A percentile compares a stretch with the other conserved stretches of the same genome.
phyloP scores from a whole-genome alignment of 164 flowering plant genomes.

The Sextonia rubra region DNA sequence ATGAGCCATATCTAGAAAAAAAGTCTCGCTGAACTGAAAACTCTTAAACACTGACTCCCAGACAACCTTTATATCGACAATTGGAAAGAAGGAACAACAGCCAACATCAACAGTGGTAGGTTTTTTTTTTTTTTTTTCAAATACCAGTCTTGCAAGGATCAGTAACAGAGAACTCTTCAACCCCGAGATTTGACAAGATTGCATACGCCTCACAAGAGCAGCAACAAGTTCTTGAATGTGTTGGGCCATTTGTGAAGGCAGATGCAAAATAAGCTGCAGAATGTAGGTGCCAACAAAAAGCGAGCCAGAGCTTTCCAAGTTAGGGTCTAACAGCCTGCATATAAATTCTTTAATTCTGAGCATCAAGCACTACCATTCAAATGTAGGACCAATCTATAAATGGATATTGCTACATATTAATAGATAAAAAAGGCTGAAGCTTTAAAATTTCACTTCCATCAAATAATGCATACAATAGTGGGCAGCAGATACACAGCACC shows the following conservation, averaged over 20 bases:
- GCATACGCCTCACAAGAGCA: slow-evolving; percentile 90
- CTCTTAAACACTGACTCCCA: no score
- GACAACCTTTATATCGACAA: no score
- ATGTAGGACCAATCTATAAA: not conserved
- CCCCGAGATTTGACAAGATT: slow-evolving; percentile 69
- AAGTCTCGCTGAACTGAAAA: no score
- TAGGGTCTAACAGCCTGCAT: slow-evolving; percentile 88
- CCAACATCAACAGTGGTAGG: no score
- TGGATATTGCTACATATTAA: not conserved
- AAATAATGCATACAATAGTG: no score
- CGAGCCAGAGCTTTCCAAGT: slow-evolving; percentile 86
- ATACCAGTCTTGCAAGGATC: slow-evolving; percentile 91
- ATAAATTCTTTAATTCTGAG: slow-evolving; percentile 7
- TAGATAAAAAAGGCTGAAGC: not conserved
- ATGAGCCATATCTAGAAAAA: no score
- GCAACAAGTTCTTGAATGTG: slow-evolving; percentile 68
- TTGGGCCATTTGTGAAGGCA: slow-evolving; percentile 75
- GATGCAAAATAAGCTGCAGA: slow-evolving; percentile 83
- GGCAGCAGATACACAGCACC: no score
- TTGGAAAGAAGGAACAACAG: no score
- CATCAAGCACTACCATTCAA: not conserved
- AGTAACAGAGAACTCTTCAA: slow-evolving; percentile 77
- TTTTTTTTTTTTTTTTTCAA: no score
- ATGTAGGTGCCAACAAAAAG: slow-evolving; percentile 90
- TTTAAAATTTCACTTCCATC: no score